phyloP scores from a whole-genome alignment of 179 eudicot species.

The Amaranthus tricolor region DNA sequence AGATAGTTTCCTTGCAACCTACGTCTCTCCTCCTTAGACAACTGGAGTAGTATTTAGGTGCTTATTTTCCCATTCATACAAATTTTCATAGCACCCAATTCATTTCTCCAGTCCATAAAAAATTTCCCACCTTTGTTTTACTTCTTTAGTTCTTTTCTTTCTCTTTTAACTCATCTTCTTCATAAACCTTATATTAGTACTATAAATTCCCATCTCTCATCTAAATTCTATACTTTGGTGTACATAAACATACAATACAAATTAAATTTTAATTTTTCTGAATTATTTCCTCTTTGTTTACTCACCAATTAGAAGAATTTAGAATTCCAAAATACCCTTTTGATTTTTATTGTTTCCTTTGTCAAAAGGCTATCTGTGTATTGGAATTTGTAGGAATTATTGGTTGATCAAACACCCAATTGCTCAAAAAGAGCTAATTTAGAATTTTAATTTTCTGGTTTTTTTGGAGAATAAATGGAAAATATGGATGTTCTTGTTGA shows the following conservation, averaged over 20 bases:
- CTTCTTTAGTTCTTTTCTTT: slow-evolving; percentile 10
- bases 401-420: slow-evolving; percentile 28
- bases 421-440: slow-evolving; percentile 32
- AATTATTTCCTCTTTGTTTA: slow-evolving; percentile 4
- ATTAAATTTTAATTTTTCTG: neutral
- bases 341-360: slow-evolving; percentile 11
- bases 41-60: slow-evolving; percentile 36
- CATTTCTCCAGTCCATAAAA: slow-evolving; percentile 15
- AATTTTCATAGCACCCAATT: slow-evolving; percentile 30
- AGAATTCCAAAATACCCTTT: slow-evolving; percentile 26
- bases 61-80: slow-evolving; percentile 22
- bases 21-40: slow-evolving; percentile 33
- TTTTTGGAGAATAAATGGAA: slow-evolving; percentile 29
- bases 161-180: slow-evolving; percentile 13
- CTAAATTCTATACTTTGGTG: slow-evolving; percentile 1
- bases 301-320: slow-evolving; percentile 17
- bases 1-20: slow-evolving; percentile 36
- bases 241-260: neutral
- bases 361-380: slow-evolving; percentile 11
- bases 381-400: slow-evolving; percentile 32
- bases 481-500: slow-evolving; percentile 25
- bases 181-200: neutral
- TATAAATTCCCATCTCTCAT: slow-evolving; percentile 5
- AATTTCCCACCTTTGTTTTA: slow-evolving; percentile 12
- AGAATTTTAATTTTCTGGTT: neutral